Percentiles rank a stretch among this genome's conserved stretches.
phyloP scores from a whole-genome alignment of 2,329 filamentous ascomycete species.

The Capronia epimyces region DNA sequence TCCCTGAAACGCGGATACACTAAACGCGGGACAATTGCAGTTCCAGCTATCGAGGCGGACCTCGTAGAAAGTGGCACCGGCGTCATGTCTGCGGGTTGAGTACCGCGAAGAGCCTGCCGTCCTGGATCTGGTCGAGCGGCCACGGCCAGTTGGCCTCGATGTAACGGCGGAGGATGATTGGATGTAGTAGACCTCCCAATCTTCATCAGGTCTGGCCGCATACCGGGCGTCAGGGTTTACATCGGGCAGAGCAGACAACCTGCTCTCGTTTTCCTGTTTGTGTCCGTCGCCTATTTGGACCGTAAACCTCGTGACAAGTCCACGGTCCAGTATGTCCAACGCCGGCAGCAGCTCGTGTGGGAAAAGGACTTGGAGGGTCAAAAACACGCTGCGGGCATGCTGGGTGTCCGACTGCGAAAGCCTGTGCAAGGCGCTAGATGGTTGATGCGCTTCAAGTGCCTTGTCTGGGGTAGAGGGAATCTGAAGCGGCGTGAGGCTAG shows the following conservation, averaged over 20 bases:
- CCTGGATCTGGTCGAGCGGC: neutral
- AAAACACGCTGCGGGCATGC: slow-evolving; percentile 45
- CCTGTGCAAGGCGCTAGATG: slow-evolving; percentile 1
- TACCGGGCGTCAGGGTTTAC: neutral
- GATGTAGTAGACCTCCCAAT: slow-evolving; percentile 54
- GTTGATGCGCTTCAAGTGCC: neutral
- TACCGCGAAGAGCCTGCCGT: neutral
- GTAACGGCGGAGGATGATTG: slow-evolving; percentile 49
- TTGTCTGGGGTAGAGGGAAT: neutral
- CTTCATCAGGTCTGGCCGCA: too few species aligned
- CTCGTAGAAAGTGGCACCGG: slow-evolving; percentile 51
- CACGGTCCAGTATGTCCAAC: slow-evolving; percentile 77
- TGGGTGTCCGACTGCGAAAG: slow-evolving; percentile 6
- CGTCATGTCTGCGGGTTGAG: slow-evolving; percentile 10
- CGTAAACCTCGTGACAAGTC: slow-evolving; percentile 57
- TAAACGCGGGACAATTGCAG: slow-evolving; percentile 82
- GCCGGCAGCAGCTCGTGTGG: slow-evolving; percentile 75
- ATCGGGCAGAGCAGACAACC: neutral
- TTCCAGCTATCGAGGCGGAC: slow-evolving; percentile 75
- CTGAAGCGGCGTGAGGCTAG: neutral
- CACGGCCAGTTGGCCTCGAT: neutral
- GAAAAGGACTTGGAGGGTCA: slow-evolving; percentile 80
- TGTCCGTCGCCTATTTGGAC: neutral
- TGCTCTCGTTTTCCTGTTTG: too few species aligned
- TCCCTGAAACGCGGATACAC: slow-evolving; percentile 61